Evolutionary conservation across 1,284 basidiomycete species (phyloP).

Genomic region (Puccinia brachypodii): DNA sequence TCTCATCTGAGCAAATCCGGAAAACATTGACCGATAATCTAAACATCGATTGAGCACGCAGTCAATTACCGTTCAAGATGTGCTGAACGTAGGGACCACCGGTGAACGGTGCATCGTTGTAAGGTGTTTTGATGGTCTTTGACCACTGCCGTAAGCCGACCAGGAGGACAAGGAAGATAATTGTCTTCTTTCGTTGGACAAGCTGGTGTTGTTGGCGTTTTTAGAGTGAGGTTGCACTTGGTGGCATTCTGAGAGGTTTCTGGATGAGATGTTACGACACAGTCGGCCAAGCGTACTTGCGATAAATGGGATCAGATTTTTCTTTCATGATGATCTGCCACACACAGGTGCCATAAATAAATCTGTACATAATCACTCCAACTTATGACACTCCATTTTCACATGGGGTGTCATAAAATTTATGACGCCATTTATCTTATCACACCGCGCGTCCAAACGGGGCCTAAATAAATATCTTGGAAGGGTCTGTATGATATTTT

Average conservation of each 20-base stretch:
- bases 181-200: background rate
- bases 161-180: background rate
- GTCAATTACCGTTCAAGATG: background rate
- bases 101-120: background rate
- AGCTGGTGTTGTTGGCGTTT: background rate
- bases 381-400: background rate
- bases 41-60: background rate
- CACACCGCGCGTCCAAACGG: background rate
- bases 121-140: background rate
- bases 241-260: too few species aligned
- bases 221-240: background rate
- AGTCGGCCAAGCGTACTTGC: background rate
- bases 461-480: too few species aligned
- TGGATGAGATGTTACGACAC: too few species aligned
- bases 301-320: conserved; percentile 2
- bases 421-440: background rate
- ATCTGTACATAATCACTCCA: background rate
- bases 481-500: too few species aligned
- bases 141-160: background rate
- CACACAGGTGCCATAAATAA: background rate
- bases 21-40: background rate
- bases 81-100: background rate
- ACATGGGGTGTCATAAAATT: background rate
- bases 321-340: background rate
- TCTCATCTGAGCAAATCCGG: background rate